These are phyloP conservation scores for Lipomyces anomalus DNA, from an alignment of 805 yeast species.

Conservation along the genomic window DNA sequence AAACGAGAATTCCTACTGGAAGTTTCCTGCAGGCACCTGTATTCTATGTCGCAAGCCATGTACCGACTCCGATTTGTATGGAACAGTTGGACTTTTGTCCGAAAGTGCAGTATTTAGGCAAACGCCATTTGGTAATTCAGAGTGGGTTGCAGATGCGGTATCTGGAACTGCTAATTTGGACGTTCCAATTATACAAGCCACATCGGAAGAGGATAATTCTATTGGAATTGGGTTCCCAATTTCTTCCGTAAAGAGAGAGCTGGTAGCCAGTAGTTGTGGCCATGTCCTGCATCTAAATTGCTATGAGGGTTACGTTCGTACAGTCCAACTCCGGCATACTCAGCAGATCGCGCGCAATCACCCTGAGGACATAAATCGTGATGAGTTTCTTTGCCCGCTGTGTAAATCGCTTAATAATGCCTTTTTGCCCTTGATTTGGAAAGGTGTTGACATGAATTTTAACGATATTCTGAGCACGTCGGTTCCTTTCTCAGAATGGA, in stretches of 20 bases:
- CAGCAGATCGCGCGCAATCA: conserved; percentile 75
- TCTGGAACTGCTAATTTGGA: conserved; percentile 45
- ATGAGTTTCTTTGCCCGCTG: conserved; percentile 81
- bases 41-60: conserved; percentile 77
- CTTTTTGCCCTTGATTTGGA: conserved; percentile 71
- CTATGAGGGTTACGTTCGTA: conserved; percentile 55
- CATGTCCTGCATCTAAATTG: conserved; percentile 90
- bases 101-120: conserved; percentile 55
- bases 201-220: conserved; percentile 36
- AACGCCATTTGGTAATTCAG: conserved; percentile 56
- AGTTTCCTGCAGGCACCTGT: conserved; percentile 68
- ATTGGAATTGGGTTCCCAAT: conserved; percentile 70
- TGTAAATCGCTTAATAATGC: conserved; percentile 83
- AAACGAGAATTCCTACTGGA: conserved; percentile 42
- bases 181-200: conserved; percentile 1
- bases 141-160: conserved; percentile 63
- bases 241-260: conserved; percentile 23
- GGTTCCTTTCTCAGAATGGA: conserved; percentile 16
- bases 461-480: conserved; percentile 5
- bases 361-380: conserved; percentile 65
- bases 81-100: conserved; percentile 60
- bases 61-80: conserved; percentile 60
- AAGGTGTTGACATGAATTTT: conserved; percentile 37
- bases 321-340: conserved; percentile 48
- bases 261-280: conserved; percentile 71